Evolutionary conservation across 2,329 filamentous ascomycete species (phyloP).

Genomic region (Pseudogymnoascus sp.): DNA sequence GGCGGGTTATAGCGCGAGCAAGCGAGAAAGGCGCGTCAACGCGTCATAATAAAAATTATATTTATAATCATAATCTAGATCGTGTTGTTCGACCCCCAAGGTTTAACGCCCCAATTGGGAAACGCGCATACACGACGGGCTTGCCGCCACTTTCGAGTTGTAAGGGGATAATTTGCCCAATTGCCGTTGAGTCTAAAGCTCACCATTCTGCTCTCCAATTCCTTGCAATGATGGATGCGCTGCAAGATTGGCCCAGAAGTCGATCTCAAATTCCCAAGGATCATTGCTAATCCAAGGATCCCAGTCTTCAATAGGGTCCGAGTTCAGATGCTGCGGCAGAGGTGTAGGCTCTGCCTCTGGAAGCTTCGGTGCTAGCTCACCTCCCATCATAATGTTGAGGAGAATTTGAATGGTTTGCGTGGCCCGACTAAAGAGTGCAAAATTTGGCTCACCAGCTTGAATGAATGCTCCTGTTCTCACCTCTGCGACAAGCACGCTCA

Average conservation of each 20-base stretch:
- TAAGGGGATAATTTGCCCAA: not conserved
- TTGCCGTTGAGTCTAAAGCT: not conserved
- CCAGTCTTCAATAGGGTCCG: conserved; percentile 11
- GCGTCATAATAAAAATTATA: not conserved
- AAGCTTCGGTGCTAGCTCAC: not conserved
- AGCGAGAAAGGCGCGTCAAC: not conserved
- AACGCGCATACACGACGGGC: no score
- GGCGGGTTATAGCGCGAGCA: not conserved
- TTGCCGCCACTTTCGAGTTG: not conserved
- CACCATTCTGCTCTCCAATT: not conserved
- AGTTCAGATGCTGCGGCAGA: not conserved
- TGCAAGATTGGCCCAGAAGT: conserved; percentile 28
- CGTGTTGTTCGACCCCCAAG: no score
- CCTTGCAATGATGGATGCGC: conserved; percentile 24
- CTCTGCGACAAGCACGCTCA: conserved; percentile 28
- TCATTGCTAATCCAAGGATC: conserved; percentile 15
- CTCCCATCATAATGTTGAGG: conserved; percentile 16
- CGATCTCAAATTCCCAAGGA: conserved; percentile 26
- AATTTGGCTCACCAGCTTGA: conserved; percentile 25
- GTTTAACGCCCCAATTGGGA: no score
- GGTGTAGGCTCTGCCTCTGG: not conserved
- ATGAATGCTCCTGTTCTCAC: conserved; percentile 26
- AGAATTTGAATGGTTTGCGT: conserved; percentile 27
- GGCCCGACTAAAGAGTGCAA: conserved; percentile 24
- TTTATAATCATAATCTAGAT: no score